Evolutionary conservation across 2,329 filamentous ascomycete genomes (phyloP).

Genomic region (Venturia effusa): DNA sequence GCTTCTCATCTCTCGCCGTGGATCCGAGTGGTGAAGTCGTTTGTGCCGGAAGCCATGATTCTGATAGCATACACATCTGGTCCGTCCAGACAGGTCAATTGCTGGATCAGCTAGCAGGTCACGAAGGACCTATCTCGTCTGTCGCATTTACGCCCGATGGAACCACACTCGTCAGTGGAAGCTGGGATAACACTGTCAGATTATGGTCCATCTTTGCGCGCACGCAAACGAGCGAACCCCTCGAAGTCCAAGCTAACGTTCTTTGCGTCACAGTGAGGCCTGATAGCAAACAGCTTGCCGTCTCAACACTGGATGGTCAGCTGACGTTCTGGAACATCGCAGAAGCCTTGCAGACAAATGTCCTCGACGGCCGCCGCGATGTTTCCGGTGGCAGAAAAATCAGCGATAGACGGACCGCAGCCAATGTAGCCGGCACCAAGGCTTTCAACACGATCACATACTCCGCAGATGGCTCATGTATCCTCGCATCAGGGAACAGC

Average conservation of each 20-base stretch:
- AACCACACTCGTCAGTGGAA: conserved; percentile 73
- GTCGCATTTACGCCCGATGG: conserved; percentile 85
- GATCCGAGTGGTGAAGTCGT: conserved; percentile 95
- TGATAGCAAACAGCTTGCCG: conserved; percentile 81
- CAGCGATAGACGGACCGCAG: conserved; percentile 79
- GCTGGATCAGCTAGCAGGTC: conserved; percentile 79
- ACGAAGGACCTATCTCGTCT: conserved; percentile 86
- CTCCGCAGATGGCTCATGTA: conserved; percentile 81
- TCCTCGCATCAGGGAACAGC: conserved; percentile 88
- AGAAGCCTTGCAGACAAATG: conserved; percentile 75
- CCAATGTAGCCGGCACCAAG: conserved; percentile 83
- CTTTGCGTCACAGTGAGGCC: conserved; percentile 78
- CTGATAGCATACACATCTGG: conserved; percentile 97
- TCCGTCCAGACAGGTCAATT: conserved; percentile 95
- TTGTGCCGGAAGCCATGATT: conserved; percentile 88
- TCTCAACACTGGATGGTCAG: conserved; percentile 88
- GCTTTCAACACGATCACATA: conserved; percentile 81
- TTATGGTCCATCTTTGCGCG: conserved; percentile 94
- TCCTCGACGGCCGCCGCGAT: conserved; percentile 81
- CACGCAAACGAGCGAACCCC: conserved; percentile 87
- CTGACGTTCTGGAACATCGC: conserved; percentile 89
- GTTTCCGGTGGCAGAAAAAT: conserved; percentile 85
- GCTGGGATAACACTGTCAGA: conserved; percentile 91
- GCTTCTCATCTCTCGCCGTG: conserved; percentile 91
- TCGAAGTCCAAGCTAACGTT: conserved; percentile 87